These are phyloP conservation scores for Ananas comosus DNA, from an alignment of 176 grass and related monocot genomes.

Conservation along the genomic window DNA sequence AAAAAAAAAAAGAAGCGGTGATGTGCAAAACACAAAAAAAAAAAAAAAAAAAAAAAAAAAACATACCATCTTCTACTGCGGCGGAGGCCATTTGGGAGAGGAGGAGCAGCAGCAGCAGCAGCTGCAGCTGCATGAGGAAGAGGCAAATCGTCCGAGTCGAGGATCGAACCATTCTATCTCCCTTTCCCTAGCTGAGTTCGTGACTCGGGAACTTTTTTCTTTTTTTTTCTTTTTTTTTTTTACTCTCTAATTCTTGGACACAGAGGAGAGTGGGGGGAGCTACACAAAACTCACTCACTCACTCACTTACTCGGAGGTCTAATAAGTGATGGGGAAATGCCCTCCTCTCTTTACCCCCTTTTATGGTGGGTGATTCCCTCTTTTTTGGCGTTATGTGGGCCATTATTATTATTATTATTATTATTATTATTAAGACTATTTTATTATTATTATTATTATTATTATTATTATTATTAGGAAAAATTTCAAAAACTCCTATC, in stretches of 20 bases:
- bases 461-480: conserved; percentile 10
- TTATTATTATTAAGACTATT: background rate
- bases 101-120: conserved; percentile 27
- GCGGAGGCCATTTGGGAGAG: conserved; percentile 26
- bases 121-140: background rate
- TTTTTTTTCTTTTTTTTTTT: conserved; percentile 6
- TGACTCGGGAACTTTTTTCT: background rate
- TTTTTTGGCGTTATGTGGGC: conserved; percentile 57
- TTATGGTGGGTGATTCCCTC: conserved; percentile 68
- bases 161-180: conserved; percentile 12
- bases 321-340: background rate
- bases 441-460: conserved; percentile 9
- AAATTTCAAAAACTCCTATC: no score
- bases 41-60: background rate
- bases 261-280: background rate
- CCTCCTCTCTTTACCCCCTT: conserved; percentile 22
- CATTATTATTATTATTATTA: conserved; percentile 14
- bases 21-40: background rate
- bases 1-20: background rate
- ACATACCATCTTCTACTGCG: conserved; percentile 71
- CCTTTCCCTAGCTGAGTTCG: conserved; percentile 10
- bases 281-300: background rate
- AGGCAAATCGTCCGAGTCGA: conserved; percentile 12
- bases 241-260: background rate
- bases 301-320: background rate